Evolutionary conservation across 257 asterid genomes (phyloP), one percentile per base, ranked within the genome.

Genomic region (Primulina tabacum): DNA sequence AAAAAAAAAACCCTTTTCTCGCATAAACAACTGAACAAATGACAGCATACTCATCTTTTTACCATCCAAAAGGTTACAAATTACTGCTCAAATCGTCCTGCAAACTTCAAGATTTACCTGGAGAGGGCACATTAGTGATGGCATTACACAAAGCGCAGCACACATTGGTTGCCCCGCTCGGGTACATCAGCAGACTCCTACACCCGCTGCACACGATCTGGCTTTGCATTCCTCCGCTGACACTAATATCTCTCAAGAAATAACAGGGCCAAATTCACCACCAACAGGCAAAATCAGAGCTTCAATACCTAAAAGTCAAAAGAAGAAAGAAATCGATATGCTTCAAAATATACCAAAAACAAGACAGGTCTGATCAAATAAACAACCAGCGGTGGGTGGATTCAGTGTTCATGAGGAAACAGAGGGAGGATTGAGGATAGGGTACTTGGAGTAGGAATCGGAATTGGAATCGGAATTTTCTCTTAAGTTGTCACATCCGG

Each of bases 171-270:
- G 97, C 92, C 43, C 97, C 97, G 73, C 92, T 82, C 7, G 97
- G 97, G 78, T 89, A 89, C 86, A 91, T 78, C 76, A 94, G 92
- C 69, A 88, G 76, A 75, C 83, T 91, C 86, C 96, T 79, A 58
- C 99, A 94, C 69, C 97, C 97, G 71, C 80, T 89, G 85, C 97
- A 91, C 76, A 91, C 92, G 35, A 93, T 74, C 86, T 93, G 95
- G 85, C 89, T 89, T 96, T 90, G 96, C 99, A 90, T 91, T 77
- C 71, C 87, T 83, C 71, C 68, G 55, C 74, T 56, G 63, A 10
- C 68, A 67, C 72, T 67, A 55, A 30, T 68, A 62, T 21, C 4
- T 12, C 40, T 61, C 9, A 7, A 12, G 5, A 65, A 64, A 40
- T 3, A 5, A 6, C 0, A 40, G 63, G 56, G 62, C 40, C 74